phyloP scores from a whole-genome alignment of 129 eudicot species.

The Helianthus tuberosus region DNA sequence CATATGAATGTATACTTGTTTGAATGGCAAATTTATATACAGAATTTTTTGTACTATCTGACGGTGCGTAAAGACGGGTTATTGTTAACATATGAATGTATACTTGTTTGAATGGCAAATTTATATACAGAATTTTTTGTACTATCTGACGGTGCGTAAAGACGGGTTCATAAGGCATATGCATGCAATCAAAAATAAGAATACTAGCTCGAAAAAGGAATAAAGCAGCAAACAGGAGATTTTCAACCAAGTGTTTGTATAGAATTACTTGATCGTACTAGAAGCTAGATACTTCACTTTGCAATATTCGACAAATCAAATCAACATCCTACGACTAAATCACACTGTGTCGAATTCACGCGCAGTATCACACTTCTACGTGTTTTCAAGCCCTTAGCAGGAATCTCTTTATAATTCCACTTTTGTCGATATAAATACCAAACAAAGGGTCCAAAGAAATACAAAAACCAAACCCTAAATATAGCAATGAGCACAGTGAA shows the following conservation, averaged over 20 bases:
- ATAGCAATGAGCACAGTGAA: conserved; percentile 35
- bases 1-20: too few species aligned
- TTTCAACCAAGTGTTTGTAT: conserved; percentile 18
- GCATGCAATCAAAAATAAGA: background rate
- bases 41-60: background rate
- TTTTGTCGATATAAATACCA: background rate
- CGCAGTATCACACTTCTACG: background rate
- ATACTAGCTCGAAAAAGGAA: background rate
- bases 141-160: background rate
- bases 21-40: background rate
- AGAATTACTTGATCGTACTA: conserved; percentile 17
- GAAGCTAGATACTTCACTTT: conserved; percentile 28
- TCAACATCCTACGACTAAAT: conserved; percentile 20
- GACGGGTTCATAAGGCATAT: background rate
- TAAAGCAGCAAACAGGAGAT: conserved; percentile 17
- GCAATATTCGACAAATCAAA: conserved; percentile 26
- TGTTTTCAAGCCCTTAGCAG: background rate
- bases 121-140: background rate
- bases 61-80: background rate
- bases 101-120: background rate
- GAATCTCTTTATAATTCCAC: conserved; percentile 11
- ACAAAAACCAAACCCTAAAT: background rate
- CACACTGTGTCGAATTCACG: background rate
- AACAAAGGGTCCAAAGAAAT: background rate
- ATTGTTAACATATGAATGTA: too few species aligned